phyloP scores from a whole-genome alignment of 257 asterid genomes.

The Nicotiana knightiana region DNA sequence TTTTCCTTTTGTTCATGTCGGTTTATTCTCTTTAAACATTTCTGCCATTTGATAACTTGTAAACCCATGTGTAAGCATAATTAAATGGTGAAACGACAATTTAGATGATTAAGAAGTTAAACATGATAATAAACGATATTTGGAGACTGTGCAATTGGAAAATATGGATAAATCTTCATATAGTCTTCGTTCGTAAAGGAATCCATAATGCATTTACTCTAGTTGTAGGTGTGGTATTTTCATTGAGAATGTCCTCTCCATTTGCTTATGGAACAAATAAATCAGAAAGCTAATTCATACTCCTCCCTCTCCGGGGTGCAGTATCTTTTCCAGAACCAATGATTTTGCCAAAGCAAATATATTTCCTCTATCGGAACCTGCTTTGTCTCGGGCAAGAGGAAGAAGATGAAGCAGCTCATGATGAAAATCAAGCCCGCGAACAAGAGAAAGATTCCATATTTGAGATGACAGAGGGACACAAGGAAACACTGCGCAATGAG shows the following conservation, averaged over 20 bases:
- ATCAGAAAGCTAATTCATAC: neutral
- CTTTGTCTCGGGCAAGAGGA: constrained; percentile 87
- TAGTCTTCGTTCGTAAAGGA: neutral
- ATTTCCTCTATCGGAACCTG: constrained; percentile 95
- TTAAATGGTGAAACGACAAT: neutral
- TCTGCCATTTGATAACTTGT: neutral
- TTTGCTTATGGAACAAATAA: neutral
- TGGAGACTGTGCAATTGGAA: neutral
- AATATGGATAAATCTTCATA: neutral
- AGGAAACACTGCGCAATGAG: constrained; percentile 77
- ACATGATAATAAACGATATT: neutral
- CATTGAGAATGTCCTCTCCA: neutral
- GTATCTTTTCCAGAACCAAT: constrained; percentile 82
- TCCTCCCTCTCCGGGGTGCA: constrained; percentile 21
- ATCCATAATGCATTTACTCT: neutral
- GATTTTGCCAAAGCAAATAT: constrained; percentile 58
- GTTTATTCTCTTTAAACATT: neutral
- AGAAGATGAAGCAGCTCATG: constrained; percentile 65
- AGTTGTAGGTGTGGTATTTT: neutral
- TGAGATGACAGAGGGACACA: constrained; percentile 59
- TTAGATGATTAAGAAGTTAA: neutral
- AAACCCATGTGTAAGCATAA: neutral
- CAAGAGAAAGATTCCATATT: constrained; percentile 71
- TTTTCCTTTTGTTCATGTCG: neutral
- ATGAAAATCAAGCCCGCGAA: constrained; percentile 53